Base-by-base conservation (phyloP, 2,329 filamentous ascomycete species). In the Penicillium occitanis region DNA sequence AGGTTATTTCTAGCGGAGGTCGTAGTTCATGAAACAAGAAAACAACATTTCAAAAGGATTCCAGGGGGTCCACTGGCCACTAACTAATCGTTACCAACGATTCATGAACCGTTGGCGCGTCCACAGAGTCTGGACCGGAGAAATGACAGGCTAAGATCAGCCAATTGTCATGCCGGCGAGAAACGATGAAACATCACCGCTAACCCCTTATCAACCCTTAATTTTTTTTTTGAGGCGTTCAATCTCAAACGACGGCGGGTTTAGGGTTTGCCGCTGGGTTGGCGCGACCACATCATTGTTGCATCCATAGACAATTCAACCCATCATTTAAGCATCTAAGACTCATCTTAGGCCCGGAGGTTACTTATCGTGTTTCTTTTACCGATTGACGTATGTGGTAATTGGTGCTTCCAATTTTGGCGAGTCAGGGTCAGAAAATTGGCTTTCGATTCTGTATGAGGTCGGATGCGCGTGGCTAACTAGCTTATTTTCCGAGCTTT, bases 171-270 rank as follows among this genome's bases (percentile, higher is more conserved):
- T 51, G 22, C 48, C 22, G 48, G 50, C 50, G 7, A 53, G 14
- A n/a, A 53, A 30, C 28, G 50, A 53, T 53, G 50, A 53, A 53
- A 53, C 50, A 28, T 50, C 13, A 25, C 10, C 10, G 44, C 44
- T 22, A 5, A 5, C 22, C 22, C 17, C 48, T 33, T 3, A 33
- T n/a, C 28, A 33, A 53, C 25, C 50, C 50, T 33, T 53, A 30
- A 53, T 30, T 19, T 19, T 33, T 28, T 25, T 22, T 5, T 4
- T 3, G 0, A 5, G 8, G 46, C 5, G 19, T 50, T 53, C 19
- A 7, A 53, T 33, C 50, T 53, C n/a, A 53, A 53, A 53, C 50
- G 50, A 53, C 50, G 50, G 50, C 50, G 50, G 17, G 22, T 51
- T 51, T 50, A 50, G 48, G 19, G 48, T 51, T 48, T 51, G 48